Conservation (phyloP, 768 basidiomycete genomes). For the Lyophyllum semitale region DNA sequence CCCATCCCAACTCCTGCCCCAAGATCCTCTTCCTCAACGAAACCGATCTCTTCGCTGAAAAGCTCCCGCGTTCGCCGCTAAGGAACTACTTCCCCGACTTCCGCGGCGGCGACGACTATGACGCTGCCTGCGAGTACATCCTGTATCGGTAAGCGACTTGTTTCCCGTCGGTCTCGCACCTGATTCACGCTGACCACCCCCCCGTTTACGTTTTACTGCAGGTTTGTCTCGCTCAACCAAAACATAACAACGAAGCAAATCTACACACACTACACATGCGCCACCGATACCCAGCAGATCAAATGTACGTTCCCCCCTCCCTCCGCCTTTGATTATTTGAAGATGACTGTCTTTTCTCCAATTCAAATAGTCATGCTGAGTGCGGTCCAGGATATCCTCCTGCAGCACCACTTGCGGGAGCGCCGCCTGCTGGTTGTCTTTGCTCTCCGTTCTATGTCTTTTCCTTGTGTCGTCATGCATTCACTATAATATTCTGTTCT, state of each 20-base stretch:
- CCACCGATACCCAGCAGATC: background rate
- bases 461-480: no score
- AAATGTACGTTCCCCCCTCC: background rate
- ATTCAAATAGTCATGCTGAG: no score
- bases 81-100: constrained; percentile 90
- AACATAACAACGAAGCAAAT: background rate
- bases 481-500: no score
- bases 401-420: no score
- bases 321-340: no score
- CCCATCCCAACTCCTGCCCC: constrained; percentile 2
- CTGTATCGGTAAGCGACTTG: constrained; percentile 41
- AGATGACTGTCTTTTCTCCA: no score
- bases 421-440: no score
- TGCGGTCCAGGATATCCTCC: no score
- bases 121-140: constrained; percentile 79
- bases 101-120: constrained; percentile 79
- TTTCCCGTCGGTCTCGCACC: no score
- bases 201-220: background rate
- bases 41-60: constrained; percentile 92
- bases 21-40: constrained; percentile 93
- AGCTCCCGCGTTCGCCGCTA: constrained; percentile 80
- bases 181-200: background rate
- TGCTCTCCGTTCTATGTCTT: no score
- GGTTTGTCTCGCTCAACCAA: background rate
- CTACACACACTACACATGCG: background rate